Percentiles rank a stretch among this genome's conserved stretches.
phyloP scores from a whole-genome alignment of 179 eudicot genomes.

The Beta lomatogona region DNA sequence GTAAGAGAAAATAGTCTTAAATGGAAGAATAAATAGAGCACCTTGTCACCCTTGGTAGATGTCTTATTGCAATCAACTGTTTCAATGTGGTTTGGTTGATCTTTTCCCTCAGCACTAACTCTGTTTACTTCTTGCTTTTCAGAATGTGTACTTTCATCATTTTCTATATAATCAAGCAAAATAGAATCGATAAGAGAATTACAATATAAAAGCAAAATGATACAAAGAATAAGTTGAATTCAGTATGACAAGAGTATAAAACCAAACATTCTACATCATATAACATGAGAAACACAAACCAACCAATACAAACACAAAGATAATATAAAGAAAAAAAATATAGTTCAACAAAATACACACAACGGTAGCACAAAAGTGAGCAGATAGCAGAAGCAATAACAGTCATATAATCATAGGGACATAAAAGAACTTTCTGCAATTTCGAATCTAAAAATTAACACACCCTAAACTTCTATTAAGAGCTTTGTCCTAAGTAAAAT shows the following conservation, averaged over 20 bases:
- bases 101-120: conserved; percentile 29
- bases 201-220: background rate
- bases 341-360: background rate
- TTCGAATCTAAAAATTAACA: no score
- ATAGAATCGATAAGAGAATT: conserved; percentile 5
- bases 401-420: background rate
- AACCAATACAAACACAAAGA: background rate
- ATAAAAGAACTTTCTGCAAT: no score
- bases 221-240: background rate
- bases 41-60: conserved; percentile 63
- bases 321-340: background rate
- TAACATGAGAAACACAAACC: background rate
- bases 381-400: background rate
- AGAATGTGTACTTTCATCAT: conserved; percentile 28
- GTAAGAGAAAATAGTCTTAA: background rate
- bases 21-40: conserved; percentile 21
- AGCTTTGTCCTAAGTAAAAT: no score
- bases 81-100: conserved; percentile 32
- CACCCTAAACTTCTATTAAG: no score
- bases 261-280: background rate
- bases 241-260: background rate
- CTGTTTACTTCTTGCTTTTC: conserved; percentile 26
- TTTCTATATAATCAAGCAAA: conserved; percentile 28
- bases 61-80: conserved; percentile 30
- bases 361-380: background rate